Percentiles rank a stretch among this genome's conserved stretches.
Evolutionary conservation across 179 eudicot genomes (phyloP).

Genomic region (Nepenthes alata): DNA sequence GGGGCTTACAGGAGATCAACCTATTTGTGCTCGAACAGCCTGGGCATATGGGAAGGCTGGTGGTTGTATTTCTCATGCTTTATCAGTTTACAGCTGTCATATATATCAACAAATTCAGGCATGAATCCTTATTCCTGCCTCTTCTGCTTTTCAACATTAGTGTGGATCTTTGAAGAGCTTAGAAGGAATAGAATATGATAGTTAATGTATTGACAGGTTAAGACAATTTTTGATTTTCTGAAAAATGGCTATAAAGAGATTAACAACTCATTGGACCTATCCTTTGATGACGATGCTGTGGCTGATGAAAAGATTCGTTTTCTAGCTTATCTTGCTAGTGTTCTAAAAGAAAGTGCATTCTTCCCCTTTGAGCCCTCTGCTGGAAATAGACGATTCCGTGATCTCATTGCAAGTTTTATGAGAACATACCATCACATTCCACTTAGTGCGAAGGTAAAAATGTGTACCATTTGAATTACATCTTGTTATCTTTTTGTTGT

Average conservation of each 20-base stretch:
- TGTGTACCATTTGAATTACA: not conserved
- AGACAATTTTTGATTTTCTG: slow-evolving; percentile 79
- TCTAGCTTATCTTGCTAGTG: slow-evolving; percentile 86
- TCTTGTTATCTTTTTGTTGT: not conserved
- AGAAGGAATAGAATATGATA: not conserved
- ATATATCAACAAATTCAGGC: slow-evolving; percentile 90
- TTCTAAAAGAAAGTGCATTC: slow-evolving; percentile 45
- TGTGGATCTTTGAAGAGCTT: not conserved
- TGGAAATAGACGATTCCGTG: slow-evolving; percentile 77
- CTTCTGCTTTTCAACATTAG: slow-evolving; percentile 1
- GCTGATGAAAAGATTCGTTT: slow-evolving; percentile 98
- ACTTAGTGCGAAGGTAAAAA: slow-evolving; percentile 54
- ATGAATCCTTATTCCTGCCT: not conserved
- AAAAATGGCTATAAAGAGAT: slow-evolving; percentile 73
- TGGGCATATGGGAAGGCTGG: slow-evolving; percentile 99
- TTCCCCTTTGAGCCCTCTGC: slow-evolving; percentile 82
- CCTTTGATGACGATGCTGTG: slow-evolving; percentile 81
- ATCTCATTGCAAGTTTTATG: slow-evolving; percentile 75
- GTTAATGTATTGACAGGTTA: slow-evolving; percentile 48
- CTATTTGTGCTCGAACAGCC: slow-evolving; percentile 98
- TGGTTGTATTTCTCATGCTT: slow-evolving; percentile 92
- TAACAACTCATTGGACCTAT: slow-evolving; percentile 86
- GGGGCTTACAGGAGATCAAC: slow-evolving; percentile 93
- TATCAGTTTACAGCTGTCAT: slow-evolving; percentile 90
- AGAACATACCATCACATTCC: slow-evolving; percentile 86